phyloP scores from a whole-genome alignment of 139 green algal species.

The Chlorella sp. region DNA sequence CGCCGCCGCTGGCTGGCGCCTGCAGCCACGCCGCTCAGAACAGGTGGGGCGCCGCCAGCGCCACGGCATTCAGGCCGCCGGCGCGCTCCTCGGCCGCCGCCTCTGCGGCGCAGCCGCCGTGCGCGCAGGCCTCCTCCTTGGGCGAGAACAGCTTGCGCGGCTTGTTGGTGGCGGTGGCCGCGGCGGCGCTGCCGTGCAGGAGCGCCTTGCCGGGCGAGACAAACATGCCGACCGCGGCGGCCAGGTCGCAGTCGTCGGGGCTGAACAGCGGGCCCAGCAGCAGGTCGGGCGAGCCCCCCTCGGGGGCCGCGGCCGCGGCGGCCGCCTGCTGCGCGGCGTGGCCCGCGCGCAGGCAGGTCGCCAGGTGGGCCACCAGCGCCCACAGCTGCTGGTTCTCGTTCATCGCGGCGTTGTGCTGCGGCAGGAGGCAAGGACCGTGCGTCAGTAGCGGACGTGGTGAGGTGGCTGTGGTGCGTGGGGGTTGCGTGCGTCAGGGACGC shows the following conservation, averaged over 20 bases:
- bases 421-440: background rate
- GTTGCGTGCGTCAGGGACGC: background rate
- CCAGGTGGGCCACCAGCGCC: conserved; percentile 23
- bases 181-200: background rate
- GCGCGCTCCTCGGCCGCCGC: too few relatives aligned
- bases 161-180: conserved; percentile 15
- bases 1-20: too few relatives aligned
- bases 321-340: conserved; percentile 4
- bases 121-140: conserved; percentile 7
- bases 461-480: background rate
- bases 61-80: too few relatives aligned
- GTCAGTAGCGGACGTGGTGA: background rate
- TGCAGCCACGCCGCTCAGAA: too few relatives aligned
- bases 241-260: conserved; percentile 23
- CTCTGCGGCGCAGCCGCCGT: background rate
- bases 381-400: conserved; percentile 34
- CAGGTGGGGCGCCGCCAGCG: too few relatives aligned
- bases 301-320: background rate
- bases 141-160: conserved; percentile 34
- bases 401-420: conserved; percentile 5
- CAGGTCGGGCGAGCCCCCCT: background rate
- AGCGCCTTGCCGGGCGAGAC: conserved; percentile 21
- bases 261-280: conserved; percentile 26
- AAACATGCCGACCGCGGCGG: conserved; percentile 34
- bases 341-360: conserved; percentile 19